Evolutionary conservation across 2,329 filamentous ascomycete species (phyloP), one percentile per base, ranked within the genome.

Genomic region (Camillea tinctor): DNA sequence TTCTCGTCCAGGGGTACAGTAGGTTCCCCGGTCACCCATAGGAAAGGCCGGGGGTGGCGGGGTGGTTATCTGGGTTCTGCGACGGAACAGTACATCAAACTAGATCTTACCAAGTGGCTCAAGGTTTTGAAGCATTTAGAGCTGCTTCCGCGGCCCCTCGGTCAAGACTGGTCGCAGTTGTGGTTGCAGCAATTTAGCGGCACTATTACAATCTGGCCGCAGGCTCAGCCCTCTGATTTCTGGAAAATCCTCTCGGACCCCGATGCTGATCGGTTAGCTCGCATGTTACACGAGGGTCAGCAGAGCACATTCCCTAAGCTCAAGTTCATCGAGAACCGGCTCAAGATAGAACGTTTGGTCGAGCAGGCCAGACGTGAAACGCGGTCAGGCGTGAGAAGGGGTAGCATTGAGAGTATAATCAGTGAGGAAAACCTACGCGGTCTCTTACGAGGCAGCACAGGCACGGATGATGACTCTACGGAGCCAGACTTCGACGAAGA

Each of bases 61-160:
- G 95, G 95, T 48, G 95, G 95, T 1, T 99, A 96, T 76, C 83
- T 99, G 15, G 94, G 95, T 64, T 94, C 90, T 6, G 94, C 95
- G 0, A 87, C 90, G 5, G 95, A 99, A 76, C 93, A 97, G 74
- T 97, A 95, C 72, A 86, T 99, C 73, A 98, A 98, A 75, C 86
- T 99, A 22, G 95, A 99, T 74, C 83, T 99, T 68, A 96, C 91
- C 69, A 99, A 99, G 79, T 99, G 95, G 93, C 87, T 99, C 48
- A 95, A 95, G 73, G 94, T 99, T 20, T 84, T 98, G 50, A 89
- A 93, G 1, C 93, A 97, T 72, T 84, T 98, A 0, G 95, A 99
- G 75, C 82, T 99, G 3, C 84, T 99, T 0, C 95, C 95, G 0
- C 87, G 95, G 0, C 93, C 92, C 0, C 76, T 98, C 21, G 94